Evolutionary conservation across 768 basidiomycete genomes (phyloP), one percentile per base, ranked within the genome.

Genomic region (Termitomyces sp.): DNA sequence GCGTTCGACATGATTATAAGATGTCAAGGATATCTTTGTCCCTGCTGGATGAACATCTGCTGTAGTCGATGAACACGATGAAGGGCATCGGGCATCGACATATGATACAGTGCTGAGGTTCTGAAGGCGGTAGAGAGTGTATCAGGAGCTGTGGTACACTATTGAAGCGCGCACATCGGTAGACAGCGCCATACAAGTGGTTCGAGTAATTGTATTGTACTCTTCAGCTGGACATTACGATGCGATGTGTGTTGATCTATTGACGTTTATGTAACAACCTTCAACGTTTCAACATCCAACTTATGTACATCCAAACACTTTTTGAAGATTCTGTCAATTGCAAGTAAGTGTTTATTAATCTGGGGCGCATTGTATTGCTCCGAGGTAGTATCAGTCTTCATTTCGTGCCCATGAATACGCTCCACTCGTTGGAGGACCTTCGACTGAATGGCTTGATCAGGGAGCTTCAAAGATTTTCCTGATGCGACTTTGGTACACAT

Each of bases 131-230:
- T 39, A 2, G 24, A 45, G 33, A 36, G 39, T 24, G 33, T 24
- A 52, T 52, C 24, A 16, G 58, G 36, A 15, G n/a, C 51, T 18
- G 24, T 33, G 4, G 36, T 62, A 11, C 39, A n/a, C n/a, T n/a
- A n/a, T n/a, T 63, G 48, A 40, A 42, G 55, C 55, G 33, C 3
- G 42, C 35, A 20, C 44, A 22, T 63, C 50, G 36, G 51, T 28
- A 48, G 44, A 55, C 18, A 20, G 35, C 13, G 32, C 44, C 7
- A 39, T 7, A 48, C 32, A 28, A n/a, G 45, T 15, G 13, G 20
- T 24, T 50, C 51, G 7, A 58, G 24, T 12, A 39, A 20, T 32
- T 35, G 28, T 36, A 35, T 55, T 45, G 4, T 28, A 28, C 28
- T 28, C 4, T 28, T 28, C 28, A 28, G 28, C 28, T 28, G 28